phyloP scores from a whole-genome alignment of 2,329 filamentous ascomycete genomes.

The Cercospora zeae-maydis region DNA sequence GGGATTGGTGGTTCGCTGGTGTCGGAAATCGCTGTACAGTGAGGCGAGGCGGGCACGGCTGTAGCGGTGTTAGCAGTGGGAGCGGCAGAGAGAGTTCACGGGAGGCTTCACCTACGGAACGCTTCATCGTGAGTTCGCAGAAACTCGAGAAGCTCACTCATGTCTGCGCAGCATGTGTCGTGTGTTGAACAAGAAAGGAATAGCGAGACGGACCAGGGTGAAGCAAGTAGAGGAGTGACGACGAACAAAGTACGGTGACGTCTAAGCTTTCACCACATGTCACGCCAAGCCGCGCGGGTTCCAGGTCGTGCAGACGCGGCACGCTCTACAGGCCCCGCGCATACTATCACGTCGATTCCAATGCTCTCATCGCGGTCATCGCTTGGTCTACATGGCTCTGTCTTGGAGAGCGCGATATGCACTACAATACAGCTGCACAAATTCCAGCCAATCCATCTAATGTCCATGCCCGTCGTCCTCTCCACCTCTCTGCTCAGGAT shows the following conservation, averaged over 20 bases:
- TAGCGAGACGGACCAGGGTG: not conserved
- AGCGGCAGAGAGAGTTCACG: constrained; percentile 1
- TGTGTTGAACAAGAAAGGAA: not conserved
- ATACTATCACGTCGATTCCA: not conserved
- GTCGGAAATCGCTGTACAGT: constrained; percentile 81
- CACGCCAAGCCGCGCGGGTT: not conserved
- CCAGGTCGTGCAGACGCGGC: not conserved
- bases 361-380: not conserved
- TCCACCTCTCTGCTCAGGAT: constrained; percentile 73
- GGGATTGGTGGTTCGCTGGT: constrained; percentile 71
- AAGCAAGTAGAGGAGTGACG: not conserved
- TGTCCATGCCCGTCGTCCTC: constrained; percentile 61
- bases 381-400: constrained; percentile 7
- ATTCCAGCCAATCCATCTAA: constrained; percentile 12
- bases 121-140: constrained; percentile 50
- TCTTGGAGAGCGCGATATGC: not conserved
- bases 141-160: constrained; percentile 58
- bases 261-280: constrained; percentile 5
- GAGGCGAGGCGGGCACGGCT: constrained; percentile 72
- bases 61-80: constrained; percentile 10
- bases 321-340: not conserved
- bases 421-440: constrained; percentile 1
- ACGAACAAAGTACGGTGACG: not conserved
- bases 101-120: constrained; percentile 42
- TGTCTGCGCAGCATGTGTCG: constrained; percentile 6